These are phyloP conservation scores for Conticribra weissflogii DNA, from an alignment of 108 stramenopile genomes.

Conservation along the genomic window DNA sequence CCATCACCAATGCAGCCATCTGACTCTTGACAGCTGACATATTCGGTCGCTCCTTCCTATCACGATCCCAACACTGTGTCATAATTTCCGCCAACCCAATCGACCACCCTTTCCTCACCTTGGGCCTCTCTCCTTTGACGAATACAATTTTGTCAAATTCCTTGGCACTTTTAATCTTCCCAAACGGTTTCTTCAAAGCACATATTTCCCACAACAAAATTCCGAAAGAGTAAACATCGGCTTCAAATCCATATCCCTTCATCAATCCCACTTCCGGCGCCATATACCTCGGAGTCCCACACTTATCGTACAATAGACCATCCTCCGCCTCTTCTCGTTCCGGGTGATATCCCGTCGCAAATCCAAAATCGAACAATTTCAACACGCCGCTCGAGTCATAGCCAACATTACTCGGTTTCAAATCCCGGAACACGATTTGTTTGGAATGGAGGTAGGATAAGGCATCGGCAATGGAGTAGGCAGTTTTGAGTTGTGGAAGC, in stretches of 20 bases:
- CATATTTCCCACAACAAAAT: conserved; percentile 62
- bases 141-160: conserved; percentile 55
- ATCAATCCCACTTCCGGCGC: conserved; percentile 39
- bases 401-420: conserved; percentile 74
- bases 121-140: conserved; percentile 40
- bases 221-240: conserved; percentile 68
- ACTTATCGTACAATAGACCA: conserved; percentile 26
- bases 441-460: conserved; percentile 53
- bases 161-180: conserved; percentile 27
- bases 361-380: conserved; percentile 71
- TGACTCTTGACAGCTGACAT: conserved; percentile 31
- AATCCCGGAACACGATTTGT: conserved; percentile 53
- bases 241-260: conserved; percentile 38
- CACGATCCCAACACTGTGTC: conserved; percentile 44
- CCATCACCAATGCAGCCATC: conserved; percentile 15
- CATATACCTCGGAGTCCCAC: conserved; percentile 60
- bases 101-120: conserved; percentile 33
- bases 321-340: background rate
- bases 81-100: conserved; percentile 28
- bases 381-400: conserved; percentile 12
- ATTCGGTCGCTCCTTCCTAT: conserved; percentile 34
- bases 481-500: conserved; percentile 4
- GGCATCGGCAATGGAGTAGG: conserved; percentile 34
- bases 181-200: conserved; percentile 53
- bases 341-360: conserved; percentile 40